Percentiles rank a stretch among this genome's conserved stretches.
Conservation (phyloP, 805 yeast genomes). For the Debaryomyces castellii region DNA sequence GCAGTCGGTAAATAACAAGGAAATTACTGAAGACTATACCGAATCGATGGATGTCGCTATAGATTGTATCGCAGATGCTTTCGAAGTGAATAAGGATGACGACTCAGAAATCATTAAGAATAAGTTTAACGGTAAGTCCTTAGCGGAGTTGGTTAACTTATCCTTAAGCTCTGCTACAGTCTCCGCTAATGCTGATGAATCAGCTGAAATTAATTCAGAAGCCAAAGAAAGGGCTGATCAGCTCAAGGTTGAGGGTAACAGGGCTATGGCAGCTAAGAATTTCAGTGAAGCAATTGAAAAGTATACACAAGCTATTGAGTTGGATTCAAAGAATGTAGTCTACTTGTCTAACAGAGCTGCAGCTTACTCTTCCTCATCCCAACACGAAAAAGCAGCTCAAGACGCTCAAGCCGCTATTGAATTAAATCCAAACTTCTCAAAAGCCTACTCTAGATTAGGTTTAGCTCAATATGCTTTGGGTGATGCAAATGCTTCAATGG, state of each 20-base stretch:
- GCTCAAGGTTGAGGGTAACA: slow-evolving; percentile 84
- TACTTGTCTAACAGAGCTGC: slow-evolving; percentile 96
- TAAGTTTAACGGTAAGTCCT: slow-evolving; percentile 48
- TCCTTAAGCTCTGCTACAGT: not conserved
- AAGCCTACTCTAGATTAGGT: slow-evolving; percentile 94
- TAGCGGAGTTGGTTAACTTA: slow-evolving; percentile 43
- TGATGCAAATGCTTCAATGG: slow-evolving; percentile 84
- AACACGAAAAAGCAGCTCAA: slow-evolving; percentile 72
- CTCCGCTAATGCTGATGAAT: slow-evolving; percentile 16
- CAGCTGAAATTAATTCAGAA: slow-evolving; percentile 47
- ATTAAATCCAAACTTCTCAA: slow-evolving; percentile 76
- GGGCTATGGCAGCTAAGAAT: slow-evolving; percentile 76
- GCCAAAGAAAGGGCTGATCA: slow-evolving; percentile 74
- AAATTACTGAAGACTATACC: slow-evolving; percentile 70
- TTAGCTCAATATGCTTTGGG: slow-evolving; percentile 92
- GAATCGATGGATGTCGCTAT: slow-evolving; percentile 94
- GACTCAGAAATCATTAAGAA: slow-evolving; percentile 31
- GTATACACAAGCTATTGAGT: slow-evolving; percentile 77
- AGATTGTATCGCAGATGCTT: slow-evolving; percentile 89
- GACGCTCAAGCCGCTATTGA: slow-evolving; percentile 85
- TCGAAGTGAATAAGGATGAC: slow-evolving; percentile 58
- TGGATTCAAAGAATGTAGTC: slow-evolving; percentile 73
- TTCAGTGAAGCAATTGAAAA: slow-evolving; percentile 69
- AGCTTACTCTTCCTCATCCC: slow-evolving; percentile 76
- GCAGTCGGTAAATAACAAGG: slow-evolving; percentile 55